These are phyloP conservation scores for Fusarium circinatum DNA, from an alignment of 2,329 filamentous ascomycete genomes.

Conservation along the genomic window DNA sequence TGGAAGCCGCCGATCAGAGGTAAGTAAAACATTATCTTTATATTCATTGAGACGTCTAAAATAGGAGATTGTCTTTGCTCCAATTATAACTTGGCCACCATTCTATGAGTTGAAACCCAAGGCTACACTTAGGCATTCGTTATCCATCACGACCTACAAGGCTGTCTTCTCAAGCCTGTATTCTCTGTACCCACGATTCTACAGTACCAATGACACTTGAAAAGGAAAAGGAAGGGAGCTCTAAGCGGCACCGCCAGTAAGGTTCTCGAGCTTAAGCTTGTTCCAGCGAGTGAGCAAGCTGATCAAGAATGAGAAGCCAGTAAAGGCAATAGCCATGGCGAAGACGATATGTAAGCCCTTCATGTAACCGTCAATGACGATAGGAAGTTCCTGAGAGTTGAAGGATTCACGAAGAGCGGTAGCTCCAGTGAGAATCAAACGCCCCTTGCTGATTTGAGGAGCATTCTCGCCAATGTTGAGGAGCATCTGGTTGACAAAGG, in stretches of 20 bases:
- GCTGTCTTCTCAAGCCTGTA: background rate
- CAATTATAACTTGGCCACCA: slow-evolving; percentile 11
- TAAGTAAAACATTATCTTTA: background rate
- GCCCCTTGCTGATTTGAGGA: slow-evolving; percentile 50
- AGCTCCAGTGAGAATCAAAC: slow-evolving; percentile 56
- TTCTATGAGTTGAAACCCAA: slow-evolving; percentile 9
- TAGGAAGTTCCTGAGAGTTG: slow-evolving; percentile 56
- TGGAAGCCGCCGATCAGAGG: background rate
- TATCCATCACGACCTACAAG: background rate
- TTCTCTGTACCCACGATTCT: background rate
- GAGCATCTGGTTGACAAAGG: slow-evolving; percentile 59
- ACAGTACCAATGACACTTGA: background rate
- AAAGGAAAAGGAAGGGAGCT: background rate
- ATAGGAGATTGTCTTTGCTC: slow-evolving; percentile 13
- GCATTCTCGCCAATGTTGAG: slow-evolving; percentile 47
- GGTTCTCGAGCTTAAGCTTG: slow-evolving; percentile 48
- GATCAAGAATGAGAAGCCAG: slow-evolving; percentile 52
- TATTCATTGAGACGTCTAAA: slow-evolving; percentile 14
- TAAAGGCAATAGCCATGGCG: slow-evolving; percentile 64
- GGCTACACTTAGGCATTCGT: background rate
- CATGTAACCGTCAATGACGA: slow-evolving; percentile 71
- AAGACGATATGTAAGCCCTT: slow-evolving; percentile 71
- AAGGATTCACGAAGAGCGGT: slow-evolving; percentile 68
- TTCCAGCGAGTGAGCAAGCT: slow-evolving; percentile 52
- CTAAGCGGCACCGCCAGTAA: slow-evolving; percentile 47